These are phyloP conservation scores for Paramecium caudatum DNA, from an alignment of 73 alveolate species.

Conservation along the genomic window DNA sequence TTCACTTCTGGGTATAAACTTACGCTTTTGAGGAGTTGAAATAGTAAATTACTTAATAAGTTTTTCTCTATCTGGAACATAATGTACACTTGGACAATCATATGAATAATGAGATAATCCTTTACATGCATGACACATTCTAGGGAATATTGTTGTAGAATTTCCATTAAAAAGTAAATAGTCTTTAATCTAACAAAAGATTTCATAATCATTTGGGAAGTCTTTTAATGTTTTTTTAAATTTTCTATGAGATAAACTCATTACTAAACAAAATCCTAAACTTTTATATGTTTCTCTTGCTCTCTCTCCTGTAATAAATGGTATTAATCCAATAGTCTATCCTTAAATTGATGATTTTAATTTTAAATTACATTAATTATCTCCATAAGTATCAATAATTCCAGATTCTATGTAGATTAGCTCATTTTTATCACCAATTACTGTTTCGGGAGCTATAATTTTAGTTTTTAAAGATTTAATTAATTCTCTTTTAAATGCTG, in stretches of 20 bases:
- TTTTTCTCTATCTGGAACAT: conserved; percentile 66
- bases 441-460: background rate
- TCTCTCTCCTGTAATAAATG: conserved; percentile 14
- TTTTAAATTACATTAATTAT: background rate
- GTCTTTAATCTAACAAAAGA: conserved; percentile 44
- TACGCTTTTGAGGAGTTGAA: background rate
- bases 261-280: conserved; percentile 22
- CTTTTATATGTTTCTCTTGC: background rate
- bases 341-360: background rate
- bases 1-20: background rate
- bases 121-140: conserved; percentile 47
- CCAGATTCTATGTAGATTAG: conserved; percentile 46
- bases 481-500: background rate
- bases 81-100: conserved; percentile 68
- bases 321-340: conserved; percentile 2
- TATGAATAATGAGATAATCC: conserved; percentile 20
- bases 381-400: background rate
- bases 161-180: conserved; percentile 24
- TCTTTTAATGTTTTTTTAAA: conserved; percentile 39
- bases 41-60: background rate
- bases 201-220: conserved; percentile 61
- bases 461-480: background rate
- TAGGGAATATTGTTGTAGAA: background rate
- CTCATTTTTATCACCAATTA: conserved; percentile 10
- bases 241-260: background rate